These are phyloP conservation scores for Penicillium expansum DNA, from an alignment of 2,329 filamentous ascomycete species.

Conservation along the genomic window DNA sequence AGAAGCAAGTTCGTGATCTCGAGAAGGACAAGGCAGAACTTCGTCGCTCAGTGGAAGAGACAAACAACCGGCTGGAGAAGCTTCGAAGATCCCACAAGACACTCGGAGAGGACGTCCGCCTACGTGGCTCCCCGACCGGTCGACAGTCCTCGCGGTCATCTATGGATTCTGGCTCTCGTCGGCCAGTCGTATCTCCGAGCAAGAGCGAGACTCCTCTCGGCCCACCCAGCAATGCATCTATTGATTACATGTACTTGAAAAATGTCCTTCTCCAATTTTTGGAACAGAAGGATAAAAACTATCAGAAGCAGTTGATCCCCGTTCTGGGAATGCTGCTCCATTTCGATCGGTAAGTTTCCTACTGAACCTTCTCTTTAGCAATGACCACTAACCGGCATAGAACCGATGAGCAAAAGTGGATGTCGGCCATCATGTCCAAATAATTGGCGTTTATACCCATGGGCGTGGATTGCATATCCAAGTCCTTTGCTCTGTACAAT, in stretches of 20 bases:
- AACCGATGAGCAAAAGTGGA: slow-evolving; percentile 83
- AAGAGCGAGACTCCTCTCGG: slow-evolving; percentile 40
- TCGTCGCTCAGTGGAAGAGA: slow-evolving; percentile 73
- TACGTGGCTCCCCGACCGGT: slow-evolving; percentile 43
- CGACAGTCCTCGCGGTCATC: slow-evolving; percentile 58
- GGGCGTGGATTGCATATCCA: not conserved
- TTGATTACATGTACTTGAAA: slow-evolving; percentile 65
- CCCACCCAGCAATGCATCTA: slow-evolving; percentile 24
- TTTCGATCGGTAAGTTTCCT: slow-evolving; percentile 57
- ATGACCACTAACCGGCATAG: slow-evolving; percentile 36
- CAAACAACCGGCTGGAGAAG: slow-evolving; percentile 73
- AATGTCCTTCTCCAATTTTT: slow-evolving; percentile 65
- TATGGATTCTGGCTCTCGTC: slow-evolving; percentile 52
- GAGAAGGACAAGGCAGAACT: slow-evolving; percentile 80
- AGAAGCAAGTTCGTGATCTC: slow-evolving; percentile 76
- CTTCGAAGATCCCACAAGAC: slow-evolving; percentile 65
- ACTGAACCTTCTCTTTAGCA: not conserved
- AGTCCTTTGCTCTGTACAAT: slow-evolving; percentile 6
- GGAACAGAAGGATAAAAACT: slow-evolving; percentile 65
- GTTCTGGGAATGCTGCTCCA: slow-evolving; percentile 65
- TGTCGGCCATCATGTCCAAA: slow-evolving; percentile 64
- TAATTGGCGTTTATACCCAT: slow-evolving; percentile 26
- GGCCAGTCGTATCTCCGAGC: slow-evolving; percentile 50
- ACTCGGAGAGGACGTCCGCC: slow-evolving; percentile 58
- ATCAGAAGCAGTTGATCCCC: slow-evolving; percentile 65